A percentile compares a stretch with the other conserved stretches of the same genome.
phyloP scores from a whole-genome alignment of 805 yeast genomes.

The Kuraishia molischiana region DNA sequence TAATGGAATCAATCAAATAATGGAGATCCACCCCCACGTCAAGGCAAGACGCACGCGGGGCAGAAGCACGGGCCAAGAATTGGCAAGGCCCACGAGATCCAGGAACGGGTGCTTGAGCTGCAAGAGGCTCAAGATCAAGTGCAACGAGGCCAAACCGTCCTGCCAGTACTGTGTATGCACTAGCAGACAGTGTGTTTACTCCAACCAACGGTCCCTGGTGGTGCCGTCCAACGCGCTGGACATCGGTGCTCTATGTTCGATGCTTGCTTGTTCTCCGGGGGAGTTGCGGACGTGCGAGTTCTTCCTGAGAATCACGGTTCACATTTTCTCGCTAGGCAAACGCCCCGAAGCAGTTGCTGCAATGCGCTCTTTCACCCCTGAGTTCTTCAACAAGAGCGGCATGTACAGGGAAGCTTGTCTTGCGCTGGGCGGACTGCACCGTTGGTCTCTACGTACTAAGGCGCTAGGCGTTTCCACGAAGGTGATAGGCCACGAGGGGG shows the following conservation, averaged over 20 bases:
- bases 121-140: constrained; percentile 3
- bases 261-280: not conserved
- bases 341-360: too few relatives aligned
- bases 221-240: too few relatives aligned
- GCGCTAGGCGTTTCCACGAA: too few relatives aligned
- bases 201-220: too few relatives aligned
- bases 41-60: too few relatives aligned
- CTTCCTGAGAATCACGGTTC: not conserved
- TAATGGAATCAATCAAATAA: too few relatives aligned
- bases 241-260: too few relatives aligned
- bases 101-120: constrained; percentile 2
- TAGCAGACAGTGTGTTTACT: not conserved
- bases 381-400: not conserved
- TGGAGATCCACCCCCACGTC: too few relatives aligned
- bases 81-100: constrained; percentile 1
- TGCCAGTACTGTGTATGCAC: not conserved
- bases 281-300: not conserved
- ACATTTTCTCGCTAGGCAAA: not conserved
- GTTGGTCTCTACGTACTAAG: not conserved
- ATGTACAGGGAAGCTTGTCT: not conserved
- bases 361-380: not conserved
- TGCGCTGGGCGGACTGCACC: not conserved
- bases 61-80: not conserved
- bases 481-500: not conserved
- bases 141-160: not conserved